Conservation (phyloP, 345 rosid genomes). For the Noccaea bulbosa region DNA sequence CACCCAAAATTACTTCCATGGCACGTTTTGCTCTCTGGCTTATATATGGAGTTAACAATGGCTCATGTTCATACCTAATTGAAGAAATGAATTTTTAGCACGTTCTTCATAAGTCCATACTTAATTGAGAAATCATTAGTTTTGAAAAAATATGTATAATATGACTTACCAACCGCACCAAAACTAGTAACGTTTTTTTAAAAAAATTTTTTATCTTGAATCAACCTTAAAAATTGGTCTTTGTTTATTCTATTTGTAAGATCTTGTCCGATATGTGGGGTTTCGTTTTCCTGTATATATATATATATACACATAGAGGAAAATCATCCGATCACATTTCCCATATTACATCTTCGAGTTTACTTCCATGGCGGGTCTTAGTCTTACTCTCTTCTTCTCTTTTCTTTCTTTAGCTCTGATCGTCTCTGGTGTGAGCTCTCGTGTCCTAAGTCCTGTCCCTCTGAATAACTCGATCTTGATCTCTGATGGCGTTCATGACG, state of each 20-base stretch:
- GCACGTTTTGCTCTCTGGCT: no score
- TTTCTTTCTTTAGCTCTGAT: neutral
- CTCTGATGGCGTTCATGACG: conserved; percentile 26
- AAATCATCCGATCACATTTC: neutral
- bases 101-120: neutral
- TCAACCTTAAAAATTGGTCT: neutral
- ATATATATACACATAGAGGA: neutral
- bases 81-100: neutral
- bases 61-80: no score
- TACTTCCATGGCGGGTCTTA: conserved; percentile 4
- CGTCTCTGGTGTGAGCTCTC: conserved; percentile 30
- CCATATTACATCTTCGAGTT: neutral
- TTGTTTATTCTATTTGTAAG: neutral
- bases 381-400: neutral
- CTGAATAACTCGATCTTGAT: conserved; percentile 26
- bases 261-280: conserved; percentile 15
- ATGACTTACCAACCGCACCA: no score
- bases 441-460: conserved; percentile 24
- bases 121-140: no score
- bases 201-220: no score
- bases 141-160: no score
- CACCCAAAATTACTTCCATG: neutral
- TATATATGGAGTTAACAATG: no score
- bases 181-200: no score
- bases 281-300: neutral